Percentiles rank a stretch among this genome's conserved stretches.
Conservation (phyloP, 139 green algal genomes). For the Spirogloea muscicola region DNA sequence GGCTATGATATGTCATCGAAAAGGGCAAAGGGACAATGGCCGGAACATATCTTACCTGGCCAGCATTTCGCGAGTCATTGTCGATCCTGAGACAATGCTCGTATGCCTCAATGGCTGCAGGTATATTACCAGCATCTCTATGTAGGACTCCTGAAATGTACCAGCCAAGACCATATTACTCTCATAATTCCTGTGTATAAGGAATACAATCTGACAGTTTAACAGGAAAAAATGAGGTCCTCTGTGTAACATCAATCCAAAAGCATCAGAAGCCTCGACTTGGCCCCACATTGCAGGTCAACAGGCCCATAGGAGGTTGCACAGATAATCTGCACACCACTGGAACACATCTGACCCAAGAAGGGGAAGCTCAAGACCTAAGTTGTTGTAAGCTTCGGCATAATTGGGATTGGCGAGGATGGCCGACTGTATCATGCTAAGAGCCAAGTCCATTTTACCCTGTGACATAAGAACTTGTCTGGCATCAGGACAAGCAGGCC, state of each 20-base stretch:
- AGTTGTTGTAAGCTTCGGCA: constrained; percentile 77
- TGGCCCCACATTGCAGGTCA: no score
- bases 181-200: no score
- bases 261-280: no score
- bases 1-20: no score
- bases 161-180: no score
- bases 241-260: no score
- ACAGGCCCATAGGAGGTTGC: no score
- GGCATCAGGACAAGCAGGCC: not conserved
- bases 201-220: no score
- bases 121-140: constrained; percentile 57
- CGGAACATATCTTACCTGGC: no score
- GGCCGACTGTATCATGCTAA: constrained; percentile 74
- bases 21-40: no score
- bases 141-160: constrained; percentile 48
- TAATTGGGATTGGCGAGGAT: constrained; percentile 67
- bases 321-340: no score
- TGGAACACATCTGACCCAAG: not conserved
- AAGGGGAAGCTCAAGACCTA: constrained; percentile 46
- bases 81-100: constrained; percentile 63
- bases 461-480: constrained; percentile 11
- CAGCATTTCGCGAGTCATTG: constrained; percentile 54
- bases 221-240: no score
- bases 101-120: constrained; percentile 74
- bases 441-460: constrained; percentile 63